phyloP scores from a whole-genome alignment of 495 filamentous ascomycete species.

The Daldinia loculata region DNA sequence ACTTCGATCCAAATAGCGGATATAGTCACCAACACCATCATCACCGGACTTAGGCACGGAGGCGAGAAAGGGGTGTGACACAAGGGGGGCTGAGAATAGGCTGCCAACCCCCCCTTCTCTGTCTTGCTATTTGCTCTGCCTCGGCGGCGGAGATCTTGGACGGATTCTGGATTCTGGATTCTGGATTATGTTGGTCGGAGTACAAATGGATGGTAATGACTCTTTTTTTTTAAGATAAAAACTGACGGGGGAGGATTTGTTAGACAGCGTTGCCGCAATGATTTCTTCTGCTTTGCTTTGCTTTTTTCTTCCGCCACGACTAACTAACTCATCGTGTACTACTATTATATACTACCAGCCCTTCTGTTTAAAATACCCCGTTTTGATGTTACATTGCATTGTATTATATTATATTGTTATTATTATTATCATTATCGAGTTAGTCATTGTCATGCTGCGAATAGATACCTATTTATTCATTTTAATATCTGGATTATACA shows the following conservation, averaged over 20 bases:
- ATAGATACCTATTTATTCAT: not conserved
- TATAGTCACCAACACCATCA: slow-evolving; percentile 21
- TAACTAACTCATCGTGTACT: slow-evolving; percentile 4
- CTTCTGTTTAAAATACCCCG: slow-evolving; percentile 13
- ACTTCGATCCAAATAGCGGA: slow-evolving; percentile 35
- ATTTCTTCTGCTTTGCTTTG: slow-evolving; percentile 9
- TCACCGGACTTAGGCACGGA: slow-evolving; percentile 3
- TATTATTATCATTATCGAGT: not conserved
- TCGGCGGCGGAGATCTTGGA: not conserved
- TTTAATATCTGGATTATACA: too few species aligned
- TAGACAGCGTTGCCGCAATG: slow-evolving; percentile 12
- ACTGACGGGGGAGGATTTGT: not conserved
- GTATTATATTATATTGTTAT: not conserved
- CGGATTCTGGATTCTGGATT: not conserved
- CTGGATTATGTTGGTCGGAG: slow-evolving; percentile 16
- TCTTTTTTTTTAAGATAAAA: not conserved
- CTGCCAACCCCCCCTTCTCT: not conserved
- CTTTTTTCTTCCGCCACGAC: slow-evolving; percentile 1
- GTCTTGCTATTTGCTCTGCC: not conserved
- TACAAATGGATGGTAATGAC: slow-evolving; percentile 26
- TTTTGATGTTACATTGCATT: not conserved
- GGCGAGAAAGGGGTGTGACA: not conserved
- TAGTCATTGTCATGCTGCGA: not conserved
- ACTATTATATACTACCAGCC: not conserved
- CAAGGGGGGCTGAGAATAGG: not conserved